Percentiles rank a stretch among this genome's conserved stretches.
phyloP scores from a whole-genome alignment of 2,329 filamentous ascomycete species.

The Beauveria pseudobassiana region DNA sequence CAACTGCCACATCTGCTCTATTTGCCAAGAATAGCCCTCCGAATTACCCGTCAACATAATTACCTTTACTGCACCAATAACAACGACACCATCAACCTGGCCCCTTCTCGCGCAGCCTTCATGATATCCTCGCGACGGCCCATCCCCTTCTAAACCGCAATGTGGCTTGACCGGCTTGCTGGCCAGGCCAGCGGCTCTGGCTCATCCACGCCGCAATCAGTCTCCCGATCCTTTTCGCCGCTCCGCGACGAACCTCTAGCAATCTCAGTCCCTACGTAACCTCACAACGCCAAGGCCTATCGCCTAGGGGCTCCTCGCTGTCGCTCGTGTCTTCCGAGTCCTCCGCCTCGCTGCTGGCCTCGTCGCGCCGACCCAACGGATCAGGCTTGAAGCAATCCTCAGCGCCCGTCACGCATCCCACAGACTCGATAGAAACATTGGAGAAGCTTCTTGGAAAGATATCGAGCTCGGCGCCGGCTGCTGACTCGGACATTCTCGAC shows the following conservation, averaged over 20 bases:
- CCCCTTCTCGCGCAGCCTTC: neutral
- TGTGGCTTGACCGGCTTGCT: conserved; percentile 89
- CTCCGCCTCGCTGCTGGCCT: conserved; percentile 63
- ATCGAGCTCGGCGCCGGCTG: conserved; percentile 12
- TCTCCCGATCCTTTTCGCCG: conserved; percentile 65
- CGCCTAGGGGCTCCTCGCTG: conserved; percentile 67
- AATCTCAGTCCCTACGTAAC: conserved; percentile 62
- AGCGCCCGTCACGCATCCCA: conserved; percentile 39
- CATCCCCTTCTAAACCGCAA: conserved; percentile 30
- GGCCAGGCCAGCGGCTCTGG: conserved; percentile 54
- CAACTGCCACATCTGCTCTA: neutral
- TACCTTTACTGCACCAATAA: neutral
- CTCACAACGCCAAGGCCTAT: conserved; percentile 59
- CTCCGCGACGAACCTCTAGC: conserved; percentile 58
- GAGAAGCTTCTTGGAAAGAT: conserved; percentile 35
- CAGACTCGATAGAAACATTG: conserved; percentile 66
- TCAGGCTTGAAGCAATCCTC: conserved; percentile 56
- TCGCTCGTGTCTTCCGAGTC: conserved; percentile 75
- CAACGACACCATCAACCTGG: neutral
- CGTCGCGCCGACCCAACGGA: conserved; percentile 58
- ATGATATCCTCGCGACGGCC: conserved; percentile 12
- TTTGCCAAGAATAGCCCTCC: neutral
- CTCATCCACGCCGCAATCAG: conserved; percentile 53
- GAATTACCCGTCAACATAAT: neutral
- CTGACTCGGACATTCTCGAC: conserved; percentile 24